Conservation (phyloP, 257 asterid genomes). For the Perilla frutescens region DNA sequence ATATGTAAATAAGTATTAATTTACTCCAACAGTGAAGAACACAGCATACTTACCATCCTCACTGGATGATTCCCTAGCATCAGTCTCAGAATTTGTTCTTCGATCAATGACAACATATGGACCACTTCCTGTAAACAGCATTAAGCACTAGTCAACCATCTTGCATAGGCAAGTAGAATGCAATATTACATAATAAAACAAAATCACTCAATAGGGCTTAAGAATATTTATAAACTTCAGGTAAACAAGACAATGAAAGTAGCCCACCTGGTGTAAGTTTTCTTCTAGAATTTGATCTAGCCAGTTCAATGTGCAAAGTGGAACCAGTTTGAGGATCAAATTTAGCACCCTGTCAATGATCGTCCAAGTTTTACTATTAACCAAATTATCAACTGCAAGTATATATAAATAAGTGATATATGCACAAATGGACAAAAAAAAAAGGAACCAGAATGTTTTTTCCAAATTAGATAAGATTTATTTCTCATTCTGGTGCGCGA, state of each 20-base stretch:
- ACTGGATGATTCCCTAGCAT: constrained; percentile 69
- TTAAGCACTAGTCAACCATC: constrained; percentile 27
- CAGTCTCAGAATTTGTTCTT: constrained; percentile 55
- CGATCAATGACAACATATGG: constrained; percentile 94
- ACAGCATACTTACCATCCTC: constrained; percentile 63
- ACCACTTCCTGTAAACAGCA: constrained; percentile 73
- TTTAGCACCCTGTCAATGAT: constrained; percentile 65
- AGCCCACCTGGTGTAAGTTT: constrained; percentile 72
- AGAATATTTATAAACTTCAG: background rate
- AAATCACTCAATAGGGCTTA: background rate
- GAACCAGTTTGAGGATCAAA: constrained; percentile 96
- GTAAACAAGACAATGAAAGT: background rate
- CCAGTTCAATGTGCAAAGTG: constrained; percentile 90
- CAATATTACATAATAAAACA: constrained; percentile 27
- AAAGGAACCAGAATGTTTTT: background rate
- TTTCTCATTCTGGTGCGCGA: background rate
- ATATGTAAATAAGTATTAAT: background rate
- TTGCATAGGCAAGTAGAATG: constrained; percentile 8
- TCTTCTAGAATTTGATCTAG: constrained; percentile 95
- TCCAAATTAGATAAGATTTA: background rate
- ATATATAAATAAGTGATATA: background rate
- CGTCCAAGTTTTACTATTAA: constrained; percentile 5
- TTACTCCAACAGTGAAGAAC: constrained; percentile 7
- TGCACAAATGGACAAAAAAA: background rate
- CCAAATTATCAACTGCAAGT: constrained; percentile 17